These are phyloP conservation scores for Xylaria sp. DNA, from an alignment of 2,329 filamentous ascomycete genomes.

Conservation along the genomic window DNA sequence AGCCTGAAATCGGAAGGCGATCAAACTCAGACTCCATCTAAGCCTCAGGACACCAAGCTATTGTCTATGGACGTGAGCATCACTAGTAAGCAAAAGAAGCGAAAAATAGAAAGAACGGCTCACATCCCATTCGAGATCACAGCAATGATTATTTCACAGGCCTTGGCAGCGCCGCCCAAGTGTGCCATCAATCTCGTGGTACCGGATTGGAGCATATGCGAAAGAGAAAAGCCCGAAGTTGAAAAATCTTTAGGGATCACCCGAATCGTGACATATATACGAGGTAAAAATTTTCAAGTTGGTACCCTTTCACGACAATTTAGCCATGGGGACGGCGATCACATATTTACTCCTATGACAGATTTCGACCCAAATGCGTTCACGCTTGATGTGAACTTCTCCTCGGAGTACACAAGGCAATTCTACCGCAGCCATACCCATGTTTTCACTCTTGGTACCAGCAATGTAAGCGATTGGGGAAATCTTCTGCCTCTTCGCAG, in stretches of 20 bases:
- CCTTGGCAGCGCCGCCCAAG: neutral
- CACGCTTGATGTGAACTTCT: constrained; percentile 27
- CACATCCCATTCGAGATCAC: constrained; percentile 23
- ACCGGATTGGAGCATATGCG: constrained; percentile 42
- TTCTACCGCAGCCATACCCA: constrained; percentile 39
- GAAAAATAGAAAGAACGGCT: neutral
- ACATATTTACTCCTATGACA: constrained; percentile 39
- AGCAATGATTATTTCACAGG: constrained; percentile 25
- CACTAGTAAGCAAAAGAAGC: neutral
- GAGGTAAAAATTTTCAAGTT: constrained; percentile 10
- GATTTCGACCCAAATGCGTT: constrained; percentile 28
- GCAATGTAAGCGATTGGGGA: neutral
- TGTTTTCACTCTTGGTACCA: constrained; percentile 36
- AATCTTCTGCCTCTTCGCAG: constrained; percentile 37
- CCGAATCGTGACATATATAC: constrained; percentile 40
- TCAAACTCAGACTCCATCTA: no score
- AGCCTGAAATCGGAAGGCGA: neutral
- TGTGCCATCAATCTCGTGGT: constrained; percentile 42
- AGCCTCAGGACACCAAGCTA: neutral
- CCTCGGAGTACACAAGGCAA: constrained; percentile 28
- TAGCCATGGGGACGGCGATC: constrained; percentile 32
- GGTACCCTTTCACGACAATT: constrained; percentile 33
- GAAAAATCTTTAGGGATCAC: constrained; percentile 20
- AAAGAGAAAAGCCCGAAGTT: constrained; percentile 9
- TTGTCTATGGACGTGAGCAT: neutral